Conservation (phyloP, 2,329 filamentous ascomycete species). For the Hymenoscyphus albidus region DNA sequence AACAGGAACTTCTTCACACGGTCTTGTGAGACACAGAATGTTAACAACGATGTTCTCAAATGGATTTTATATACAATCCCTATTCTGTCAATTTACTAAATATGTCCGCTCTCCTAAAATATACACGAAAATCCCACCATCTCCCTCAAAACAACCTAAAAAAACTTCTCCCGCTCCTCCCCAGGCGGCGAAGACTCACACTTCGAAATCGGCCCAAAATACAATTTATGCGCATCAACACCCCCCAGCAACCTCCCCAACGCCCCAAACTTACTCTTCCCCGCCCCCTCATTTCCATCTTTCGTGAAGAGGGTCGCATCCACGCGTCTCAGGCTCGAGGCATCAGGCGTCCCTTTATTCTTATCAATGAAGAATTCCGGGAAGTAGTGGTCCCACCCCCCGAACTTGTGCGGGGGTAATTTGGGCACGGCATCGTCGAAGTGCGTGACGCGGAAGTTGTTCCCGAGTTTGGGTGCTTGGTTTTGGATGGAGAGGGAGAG, state of each 20-base stretch:
- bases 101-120: neutral
- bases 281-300: conserved; percentile 17
- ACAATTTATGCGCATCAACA: conserved; percentile 8
- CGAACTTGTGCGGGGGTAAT: conserved; percentile 48
- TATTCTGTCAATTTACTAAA: neutral
- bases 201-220: conserved; percentile 9
- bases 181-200: neutral
- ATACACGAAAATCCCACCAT: neutral
- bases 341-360: conserved; percentile 12
- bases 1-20: too few relatives aligned
- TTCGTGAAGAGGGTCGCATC: conserved; percentile 13
- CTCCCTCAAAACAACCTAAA: too few relatives aligned
- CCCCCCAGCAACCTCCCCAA: conserved; percentile 6
- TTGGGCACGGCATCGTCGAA: conserved; percentile 63
- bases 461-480: conserved; percentile 35
- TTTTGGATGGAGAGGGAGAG: conserved; percentile 31
- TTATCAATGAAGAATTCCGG: conserved; percentile 28
- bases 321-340: conserved; percentile 8
- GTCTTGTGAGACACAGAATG: neutral
- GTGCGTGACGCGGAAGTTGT: conserved; percentile 62
- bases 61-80: neutral
- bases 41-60: neutral
- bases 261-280: neutral
- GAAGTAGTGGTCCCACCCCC: conserved; percentile 23
- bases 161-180: neutral